Evolutionary conservation across 768 basidiomycete species (phyloP).

Genomic region (Kwoniella sp.): DNA sequence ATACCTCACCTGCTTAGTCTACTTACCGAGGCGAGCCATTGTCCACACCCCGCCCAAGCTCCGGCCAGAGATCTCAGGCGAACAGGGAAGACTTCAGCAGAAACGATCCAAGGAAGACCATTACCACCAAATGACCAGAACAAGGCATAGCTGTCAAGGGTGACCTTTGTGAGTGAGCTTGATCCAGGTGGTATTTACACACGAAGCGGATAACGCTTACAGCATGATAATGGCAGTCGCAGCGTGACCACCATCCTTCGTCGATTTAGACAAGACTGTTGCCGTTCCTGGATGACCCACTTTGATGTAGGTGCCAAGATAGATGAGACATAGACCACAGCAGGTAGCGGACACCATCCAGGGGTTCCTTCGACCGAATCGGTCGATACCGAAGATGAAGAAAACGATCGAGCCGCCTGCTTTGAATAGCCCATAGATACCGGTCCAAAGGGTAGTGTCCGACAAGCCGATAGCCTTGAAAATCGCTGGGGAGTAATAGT

Average conservation of each 20-base stretch:
- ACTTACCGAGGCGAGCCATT: constrained; percentile 30
- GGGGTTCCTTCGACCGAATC: constrained; percentile 58
- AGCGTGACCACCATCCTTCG: constrained; percentile 38
- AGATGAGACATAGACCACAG: constrained; percentile 59
- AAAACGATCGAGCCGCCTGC: constrained; percentile 32
- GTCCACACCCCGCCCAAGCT: constrained; percentile 34
- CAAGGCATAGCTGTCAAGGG: neutral
- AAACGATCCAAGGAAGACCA: constrained; percentile 61
- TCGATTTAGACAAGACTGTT: constrained; percentile 7
- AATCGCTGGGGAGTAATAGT: constrained; percentile 60
- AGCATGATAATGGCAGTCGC: constrained; percentile 48
- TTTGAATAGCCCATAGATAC: constrained; percentile 62
- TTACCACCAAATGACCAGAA: constrained; percentile 54
- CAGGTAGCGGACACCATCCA: constrained; percentile 59
- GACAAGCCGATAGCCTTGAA: constrained; percentile 61
- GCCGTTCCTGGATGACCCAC: constrained; percentile 53
- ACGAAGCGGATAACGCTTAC: constrained; percentile 11
- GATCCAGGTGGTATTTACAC: constrained; percentile 45
- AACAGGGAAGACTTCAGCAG: constrained; percentile 50
- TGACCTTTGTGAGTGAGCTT: neutral
- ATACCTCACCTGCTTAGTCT: neutral
- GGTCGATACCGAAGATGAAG: constrained; percentile 56
- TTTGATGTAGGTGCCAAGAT: constrained; percentile 60
- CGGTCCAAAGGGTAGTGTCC: constrained; percentile 58
- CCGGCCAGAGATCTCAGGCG: constrained; percentile 42